Percentiles rank a stretch among this genome's conserved stretches.
These are phyloP conservation scores for Daphne laureola DNA, from an alignment of 441 rosid species.

Conservation along the genomic window DNA sequence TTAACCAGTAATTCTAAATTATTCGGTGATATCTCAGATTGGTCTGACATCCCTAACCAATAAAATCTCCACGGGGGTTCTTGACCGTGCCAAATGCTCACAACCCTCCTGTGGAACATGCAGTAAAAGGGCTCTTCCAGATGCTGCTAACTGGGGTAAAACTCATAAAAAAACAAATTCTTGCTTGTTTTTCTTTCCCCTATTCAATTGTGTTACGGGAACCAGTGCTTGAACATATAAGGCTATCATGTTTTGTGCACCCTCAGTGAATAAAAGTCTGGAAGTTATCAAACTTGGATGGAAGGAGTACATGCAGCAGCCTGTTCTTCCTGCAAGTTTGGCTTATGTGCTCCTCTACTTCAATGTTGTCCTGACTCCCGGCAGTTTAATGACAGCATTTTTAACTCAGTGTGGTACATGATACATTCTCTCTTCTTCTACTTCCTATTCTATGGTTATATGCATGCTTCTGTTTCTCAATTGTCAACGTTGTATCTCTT, in stretches of 20 bases:
- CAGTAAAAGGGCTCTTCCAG: conserved; percentile 21
- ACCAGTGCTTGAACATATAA: neutral
- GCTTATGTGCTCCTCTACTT: conserved; percentile 82
- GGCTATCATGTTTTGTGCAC: conserved; percentile 10
- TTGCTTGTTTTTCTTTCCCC: conserved; percentile 1
- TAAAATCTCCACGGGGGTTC: conserved; percentile 78
- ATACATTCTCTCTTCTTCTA: conserved; percentile 25
- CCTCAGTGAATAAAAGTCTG: conserved; percentile 39
- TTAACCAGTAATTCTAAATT: neutral
- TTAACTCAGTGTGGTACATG: conserved; percentile 74
- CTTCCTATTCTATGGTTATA: neutral
- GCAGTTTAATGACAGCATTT: conserved; percentile 95
- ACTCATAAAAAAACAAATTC: conserved; percentile 2
- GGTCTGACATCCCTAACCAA: conserved; percentile 69
- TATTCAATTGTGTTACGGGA: neutral
- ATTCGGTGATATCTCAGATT: conserved; percentile 36
- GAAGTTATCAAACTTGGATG: conserved; percentile 87
- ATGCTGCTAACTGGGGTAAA: conserved; percentile 42
- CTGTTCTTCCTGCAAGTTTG: conserved; percentile 93
- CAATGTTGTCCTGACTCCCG: conserved; percentile 81
- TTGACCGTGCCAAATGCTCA: conserved; percentile 65
- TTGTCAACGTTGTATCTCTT: no score
- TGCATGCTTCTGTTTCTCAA: no score
- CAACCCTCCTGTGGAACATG: conserved; percentile 35
- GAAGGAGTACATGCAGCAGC: conserved; percentile 89